phyloP scores from a whole-genome alignment of 345 rosid species.

The Camelina hispida region DNA sequence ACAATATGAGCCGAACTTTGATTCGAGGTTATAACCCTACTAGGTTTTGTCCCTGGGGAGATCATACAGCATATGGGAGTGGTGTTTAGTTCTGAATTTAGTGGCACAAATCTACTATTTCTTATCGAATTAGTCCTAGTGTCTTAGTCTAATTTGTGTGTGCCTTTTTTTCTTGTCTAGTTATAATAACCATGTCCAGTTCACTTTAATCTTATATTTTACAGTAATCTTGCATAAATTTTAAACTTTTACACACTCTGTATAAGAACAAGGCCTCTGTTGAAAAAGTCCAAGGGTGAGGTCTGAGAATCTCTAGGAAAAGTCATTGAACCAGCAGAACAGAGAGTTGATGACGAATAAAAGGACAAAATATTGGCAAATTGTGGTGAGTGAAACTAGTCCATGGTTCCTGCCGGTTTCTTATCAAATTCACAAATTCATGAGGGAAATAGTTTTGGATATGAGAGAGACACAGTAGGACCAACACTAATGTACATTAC shows the following conservation, averaged over 20 bases:
- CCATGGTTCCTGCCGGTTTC: too few relatives aligned
- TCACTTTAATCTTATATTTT: too few relatives aligned
- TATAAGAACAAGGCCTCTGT: neutral
- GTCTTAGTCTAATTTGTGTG: too few relatives aligned
- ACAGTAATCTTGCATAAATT: too few relatives aligned
- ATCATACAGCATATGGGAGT: neutral
- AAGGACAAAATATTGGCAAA: conserved; percentile 28
- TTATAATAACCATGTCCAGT: too few relatives aligned
- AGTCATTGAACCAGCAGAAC: conserved; percentile 23
- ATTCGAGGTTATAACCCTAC: too few relatives aligned
- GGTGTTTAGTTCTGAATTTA: neutral
- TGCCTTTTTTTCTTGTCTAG: too few relatives aligned
- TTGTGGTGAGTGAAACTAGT: conserved; percentile 12
- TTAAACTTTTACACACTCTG: neutral
- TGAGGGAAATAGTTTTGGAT: too few relatives aligned
- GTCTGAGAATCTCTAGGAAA: conserved; percentile 24
- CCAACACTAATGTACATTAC: conserved; percentile 24
- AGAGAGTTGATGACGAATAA: conserved; percentile 38
- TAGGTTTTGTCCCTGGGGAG: neutral
- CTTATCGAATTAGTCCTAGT: neutral
- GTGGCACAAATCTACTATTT: neutral
- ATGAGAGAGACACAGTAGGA: neutral
- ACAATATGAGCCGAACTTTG: neutral
- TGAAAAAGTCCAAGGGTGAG: neutral
- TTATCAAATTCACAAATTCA: too few relatives aligned